These are phyloP conservation scores for Solanum hybrid DNA, from an alignment of 305 asterid species.

Conservation along the genomic window DNA sequence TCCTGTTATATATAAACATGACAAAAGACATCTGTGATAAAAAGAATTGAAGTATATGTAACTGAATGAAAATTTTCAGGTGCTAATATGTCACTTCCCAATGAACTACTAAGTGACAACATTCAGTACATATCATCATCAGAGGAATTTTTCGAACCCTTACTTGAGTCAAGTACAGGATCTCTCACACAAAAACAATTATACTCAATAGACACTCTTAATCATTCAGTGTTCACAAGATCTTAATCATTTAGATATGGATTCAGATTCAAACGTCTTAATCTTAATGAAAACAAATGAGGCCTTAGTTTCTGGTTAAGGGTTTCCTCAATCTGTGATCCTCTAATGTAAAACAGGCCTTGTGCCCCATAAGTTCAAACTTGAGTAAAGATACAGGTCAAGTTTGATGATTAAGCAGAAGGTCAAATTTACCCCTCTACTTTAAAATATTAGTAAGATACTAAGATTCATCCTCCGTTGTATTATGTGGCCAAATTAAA, in stretches of 20 bases:
- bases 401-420: neutral
- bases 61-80: neutral
- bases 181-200: neutral
- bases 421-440: neutral
- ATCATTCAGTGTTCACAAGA: neutral
- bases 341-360: neutral
- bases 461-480: neutral
- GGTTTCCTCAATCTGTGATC: neutral
- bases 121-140: neutral
- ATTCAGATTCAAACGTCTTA: neutral
- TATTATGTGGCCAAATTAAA: neutral
- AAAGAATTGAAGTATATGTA: neutral
- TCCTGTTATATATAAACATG: constrained; percentile 37
- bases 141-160: neutral
- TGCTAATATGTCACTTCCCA: neutral
- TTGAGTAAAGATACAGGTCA: neutral
- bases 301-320: neutral
- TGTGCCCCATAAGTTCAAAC: neutral
- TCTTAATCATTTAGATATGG: neutral
- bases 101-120: neutral
- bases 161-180: neutral
- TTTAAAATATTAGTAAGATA: neutral
- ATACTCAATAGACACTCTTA: neutral
- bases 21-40: constrained; percentile 6
- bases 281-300: neutral